Evolutionary conservation across 805 yeast genomes (phyloP).

Genomic region (Spathaspora sp.): DNA sequence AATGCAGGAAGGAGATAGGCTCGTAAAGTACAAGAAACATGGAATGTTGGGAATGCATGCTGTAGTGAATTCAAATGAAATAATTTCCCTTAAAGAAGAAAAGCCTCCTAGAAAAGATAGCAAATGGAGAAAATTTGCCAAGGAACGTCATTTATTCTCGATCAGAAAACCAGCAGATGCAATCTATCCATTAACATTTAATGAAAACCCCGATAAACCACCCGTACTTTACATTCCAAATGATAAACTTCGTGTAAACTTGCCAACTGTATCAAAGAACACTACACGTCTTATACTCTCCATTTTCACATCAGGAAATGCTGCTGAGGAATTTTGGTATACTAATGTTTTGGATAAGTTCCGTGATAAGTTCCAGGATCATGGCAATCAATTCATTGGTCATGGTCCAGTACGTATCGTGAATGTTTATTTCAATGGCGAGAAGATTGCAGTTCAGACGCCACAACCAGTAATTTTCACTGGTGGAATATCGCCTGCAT

Average conservation of each 20-base stretch:
- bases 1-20: neutral
- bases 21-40: neutral
- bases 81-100: neutral
- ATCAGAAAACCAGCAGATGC: slow-evolving; percentile 34
- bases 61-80: neutral
- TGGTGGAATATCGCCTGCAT: slow-evolving; percentile 76
- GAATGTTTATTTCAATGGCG: slow-evolving; percentile 57
- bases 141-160: slow-evolving; percentile 19
- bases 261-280: slow-evolving; percentile 50
- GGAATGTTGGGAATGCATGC: slow-evolving; percentile 3
- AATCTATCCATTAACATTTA: slow-evolving; percentile 34
- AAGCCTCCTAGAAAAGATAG: neutral
- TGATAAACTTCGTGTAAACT: slow-evolving; percentile 26
- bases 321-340: slow-evolving; percentile 84
- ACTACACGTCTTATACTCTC: slow-evolving; percentile 59
- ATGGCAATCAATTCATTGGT: slow-evolving; percentile 44
- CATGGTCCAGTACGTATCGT: slow-evolving; percentile 73
- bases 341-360: slow-evolving; percentile 52
- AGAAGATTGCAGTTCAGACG: slow-evolving; percentile 54
- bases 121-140: neutral
- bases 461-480: slow-evolving; percentile 77
- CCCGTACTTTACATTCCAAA: slow-evolving; percentile 48
- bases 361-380: slow-evolving; percentile 32
- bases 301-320: slow-evolving; percentile 69
- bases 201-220: slow-evolving; percentile 19